Evolutionary conservation across 352 stramenopile species (phyloP).

Genomic region (Pythium myriotylum): DNA sequence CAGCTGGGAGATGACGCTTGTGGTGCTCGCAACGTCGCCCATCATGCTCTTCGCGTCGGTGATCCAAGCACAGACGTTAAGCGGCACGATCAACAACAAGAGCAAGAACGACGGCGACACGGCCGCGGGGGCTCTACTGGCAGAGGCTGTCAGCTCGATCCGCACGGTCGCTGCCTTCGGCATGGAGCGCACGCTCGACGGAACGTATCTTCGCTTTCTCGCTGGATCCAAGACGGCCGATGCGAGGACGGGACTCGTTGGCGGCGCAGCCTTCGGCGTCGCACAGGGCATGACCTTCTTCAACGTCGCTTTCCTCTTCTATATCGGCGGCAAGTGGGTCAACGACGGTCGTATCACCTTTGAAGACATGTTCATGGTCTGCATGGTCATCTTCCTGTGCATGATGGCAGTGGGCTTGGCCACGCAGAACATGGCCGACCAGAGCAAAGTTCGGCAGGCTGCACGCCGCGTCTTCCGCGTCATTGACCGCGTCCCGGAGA

Average conservation of each 20-base stretch:
- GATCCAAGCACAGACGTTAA: conserved; percentile 1
- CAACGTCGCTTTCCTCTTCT: conserved; percentile 55
- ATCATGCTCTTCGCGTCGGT: neutral
- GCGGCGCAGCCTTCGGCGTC: conserved; percentile 45
- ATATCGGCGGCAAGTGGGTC: conserved; percentile 39
- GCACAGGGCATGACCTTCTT: conserved; percentile 48
- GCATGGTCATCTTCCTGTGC: conserved; percentile 41
- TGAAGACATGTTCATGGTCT: conserved; percentile 38
- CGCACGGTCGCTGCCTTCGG: conserved; percentile 32
- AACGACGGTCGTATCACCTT: conserved; percentile 33
- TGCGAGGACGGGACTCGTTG: conserved; percentile 32
- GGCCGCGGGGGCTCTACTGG: conserved; percentile 19
- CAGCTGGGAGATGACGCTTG: conserved; percentile 35
- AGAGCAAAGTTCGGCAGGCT: conserved; percentile 31
- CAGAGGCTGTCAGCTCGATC: conserved; percentile 27
- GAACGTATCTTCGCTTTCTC: conserved; percentile 5
- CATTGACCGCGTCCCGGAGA: conserved; percentile 37
- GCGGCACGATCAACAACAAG: conserved; percentile 9
- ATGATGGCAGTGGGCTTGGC: conserved; percentile 31
- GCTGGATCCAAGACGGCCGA: conserved; percentile 4
- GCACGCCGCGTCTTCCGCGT: conserved; percentile 35
- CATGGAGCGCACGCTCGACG: conserved; percentile 11
- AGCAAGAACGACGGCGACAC: conserved; percentile 26
- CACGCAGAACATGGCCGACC: conserved; percentile 26
- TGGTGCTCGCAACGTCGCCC: conserved; percentile 9